Base-by-base conservation (phyloP, 192 early-diverging fungal species). In the Cetraspora pellucida region DNA sequence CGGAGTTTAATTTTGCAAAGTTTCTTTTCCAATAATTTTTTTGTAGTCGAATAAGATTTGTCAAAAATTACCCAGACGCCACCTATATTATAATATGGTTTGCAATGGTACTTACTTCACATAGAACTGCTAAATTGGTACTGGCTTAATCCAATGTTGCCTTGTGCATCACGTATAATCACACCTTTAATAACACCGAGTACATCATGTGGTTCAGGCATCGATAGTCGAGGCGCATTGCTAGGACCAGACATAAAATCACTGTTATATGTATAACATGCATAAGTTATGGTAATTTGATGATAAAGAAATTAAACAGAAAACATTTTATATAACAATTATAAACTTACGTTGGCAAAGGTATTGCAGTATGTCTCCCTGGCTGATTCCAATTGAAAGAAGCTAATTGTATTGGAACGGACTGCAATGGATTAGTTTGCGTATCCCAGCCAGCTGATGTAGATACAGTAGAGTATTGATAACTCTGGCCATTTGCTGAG, bases 211-310 rank as follows among this genome's bases (percentile, higher is more conserved):
- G 86, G 86, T 65, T 85, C 86, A 11, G 86, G 86, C 86, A 87
- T 87, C 10, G 86, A 87, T 19, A 87, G 77, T 9, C 84, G 80
- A 57, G 84, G 86, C 0, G 84, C 84, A 28, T 81, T 80, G 55
- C 84, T 85, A 3, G 86, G 84, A 3, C 86, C 86, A 11, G 84
- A 78, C 84, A 87, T 85, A 43, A 87, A 87, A 73, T 87, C 86
- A 2, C 74, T 76, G 28, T 65, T 44, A 44, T 54, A 58, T 3
- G 6, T n/a, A n/a, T n/a, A n/a, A n/a, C n/a, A n/a, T n/a, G n/a
- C n/a, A n/a, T n/a, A 71, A 71, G 16, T 27, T 10, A 71, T 9
- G 21, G 31, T 37, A 37, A 37, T 37, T 59, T 30, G 25, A 73
- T 7, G 10, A 16, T 19, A 23, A 2, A 25, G n/a, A 11, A 45